These are phyloP conservation scores for Aureobasidium sp. DNA, from an alignment of 2,329 filamentous ascomycete species.

Conservation along the genomic window DNA sequence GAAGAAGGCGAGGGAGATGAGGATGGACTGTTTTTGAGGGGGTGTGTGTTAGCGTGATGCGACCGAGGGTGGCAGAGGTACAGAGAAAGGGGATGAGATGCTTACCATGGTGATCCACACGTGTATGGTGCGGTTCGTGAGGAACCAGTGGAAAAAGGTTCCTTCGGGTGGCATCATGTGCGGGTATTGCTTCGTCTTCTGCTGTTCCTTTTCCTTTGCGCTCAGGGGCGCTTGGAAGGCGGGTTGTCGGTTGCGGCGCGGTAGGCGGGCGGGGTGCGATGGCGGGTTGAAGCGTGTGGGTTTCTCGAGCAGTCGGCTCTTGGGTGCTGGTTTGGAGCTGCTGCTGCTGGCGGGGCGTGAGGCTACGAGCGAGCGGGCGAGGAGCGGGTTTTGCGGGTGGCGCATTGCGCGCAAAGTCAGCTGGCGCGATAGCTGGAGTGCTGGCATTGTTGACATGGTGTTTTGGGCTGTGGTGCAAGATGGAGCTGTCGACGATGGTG, in stretches of 20 bases:
- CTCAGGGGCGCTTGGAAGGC: conserved; percentile 56
- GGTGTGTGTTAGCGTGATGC: too few species aligned
- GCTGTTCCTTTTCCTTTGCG: conserved; percentile 56
- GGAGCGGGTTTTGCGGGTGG: neutral
- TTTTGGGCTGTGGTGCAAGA: neutral
- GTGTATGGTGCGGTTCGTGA: conserved; percentile 69
- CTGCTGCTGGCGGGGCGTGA: neutral
- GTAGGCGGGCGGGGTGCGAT: conserved; percentile 68
- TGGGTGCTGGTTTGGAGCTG: conserved; percentile 30
- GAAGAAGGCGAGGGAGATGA: conserved; percentile 58
- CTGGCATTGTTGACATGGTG: conserved; percentile 1
- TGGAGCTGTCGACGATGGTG: neutral
- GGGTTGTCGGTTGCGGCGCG: conserved; percentile 36
- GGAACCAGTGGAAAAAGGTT: conserved; percentile 75
- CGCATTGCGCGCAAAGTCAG: neutral
- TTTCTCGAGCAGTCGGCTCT: conserved; percentile 69
- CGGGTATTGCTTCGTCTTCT: conserved; percentile 67
- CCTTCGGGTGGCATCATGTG: conserved; percentile 80
- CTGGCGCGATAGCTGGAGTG: neutral
- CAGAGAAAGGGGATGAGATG: neutral
- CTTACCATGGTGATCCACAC: conserved; percentile 73
- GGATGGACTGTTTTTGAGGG: conserved; percentile 42
- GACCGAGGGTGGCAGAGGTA: neutral
- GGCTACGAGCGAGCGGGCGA: neutral
- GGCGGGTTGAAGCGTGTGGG: conserved; percentile 86